Base-by-base conservation (phyloP, 2,329 filamentous ascomycete species). In the Cladosporium velox region DNA sequence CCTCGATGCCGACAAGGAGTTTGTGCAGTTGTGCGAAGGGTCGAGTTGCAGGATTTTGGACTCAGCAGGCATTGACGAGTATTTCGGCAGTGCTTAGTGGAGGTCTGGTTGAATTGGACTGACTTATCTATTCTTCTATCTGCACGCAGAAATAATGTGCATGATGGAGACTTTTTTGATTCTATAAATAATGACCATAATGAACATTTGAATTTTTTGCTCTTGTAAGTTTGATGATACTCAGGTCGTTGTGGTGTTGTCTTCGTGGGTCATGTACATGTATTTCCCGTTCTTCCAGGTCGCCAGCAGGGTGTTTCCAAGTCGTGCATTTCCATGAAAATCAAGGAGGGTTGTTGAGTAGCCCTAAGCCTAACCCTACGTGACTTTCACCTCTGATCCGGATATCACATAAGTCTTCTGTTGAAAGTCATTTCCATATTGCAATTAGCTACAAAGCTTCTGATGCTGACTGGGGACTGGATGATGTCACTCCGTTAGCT, bases 1-100 rank as follows among this genome's bases (percentile, higher is more conserved):
- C 35, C 72, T 85, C 68, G 74, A 82, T 67, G 77, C 73, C 35
- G 74, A 72, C 4, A 80, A 75, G 68, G 73, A 76, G 26, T 77
- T 79, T 71, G 76, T 84, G 38, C 74, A 83, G 73, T 71, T 85
- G 30, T 85, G 83, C 72, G 81, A 84, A 66, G 78, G 77, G 1
- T 77, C 78, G 1, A 67, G 65, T 21, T 79, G 77, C 66, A 74
- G 67, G 65, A 66, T 77, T 32, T 65, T 78, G 60, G 70, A 72
- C 11, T 38, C 55, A 35, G 67, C 68, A 54, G 74, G 73, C 54
- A 68, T 76, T 11, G 68, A 72, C 28, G 68, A 54, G 26, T 55
- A 75, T 59, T 75, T 76, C 54, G 59, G 18, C 14, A 58, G 24
- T 38, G 32, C 34, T 2, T 58, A 58, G 55, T 3, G 15, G 24